Base-by-base conservation (phyloP, 352 stramenopile species). In the Aphanomyces invadans region DNA sequence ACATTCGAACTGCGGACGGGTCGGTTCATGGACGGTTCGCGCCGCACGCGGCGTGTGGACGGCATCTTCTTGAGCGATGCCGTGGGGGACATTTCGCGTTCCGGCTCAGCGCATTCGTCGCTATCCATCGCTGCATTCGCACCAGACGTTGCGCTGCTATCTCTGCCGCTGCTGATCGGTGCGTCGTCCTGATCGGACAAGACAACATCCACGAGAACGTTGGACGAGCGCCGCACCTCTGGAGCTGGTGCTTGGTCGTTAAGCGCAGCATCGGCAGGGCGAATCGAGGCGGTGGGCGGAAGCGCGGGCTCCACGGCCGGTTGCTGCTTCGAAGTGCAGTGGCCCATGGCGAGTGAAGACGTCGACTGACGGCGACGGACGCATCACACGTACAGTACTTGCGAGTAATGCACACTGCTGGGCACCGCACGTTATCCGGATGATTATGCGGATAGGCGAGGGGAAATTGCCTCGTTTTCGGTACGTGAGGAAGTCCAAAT, bases 321-420 rank as follows among this genome's bases (percentile, higher is more conserved):
- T 10, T 21, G 25, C 23, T 45, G 5, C 17, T 28, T 48, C 12
- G 53, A 62, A 33, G 31, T 21, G 53, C 53, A 62, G 25, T 33
- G 25, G 36, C 53, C 53, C 53, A 62, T 62, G 53, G 28, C 9
- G 25, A 39, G 21, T n/a, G 51, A 10, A 38, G 28, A 59, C 23
- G 28, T 62, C 17, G 53, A 62, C 17, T 62, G 53, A 62, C n/a
- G 31, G 25, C 28, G 12, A 48, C 45, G 32, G 32, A 57, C 21
- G 53, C 7, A 19, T 3, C 17, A 21, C 29, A 5, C 36, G 31
- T 17, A 36, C 53, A 48, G 19, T 36, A 62, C 46, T 44, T 15
- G 29, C 31, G 53, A 33, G 53, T 62, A 62, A 62, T 54, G 19
- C 46, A 54, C 46, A 54, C 25, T 21, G 21, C 17, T 11, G 23